A percentile compares a stretch with the other conserved stretches of the same genome.
Conservation (phyloP, 352 stramenopile genomes). For the Aphanomyces astaci region DNA sequence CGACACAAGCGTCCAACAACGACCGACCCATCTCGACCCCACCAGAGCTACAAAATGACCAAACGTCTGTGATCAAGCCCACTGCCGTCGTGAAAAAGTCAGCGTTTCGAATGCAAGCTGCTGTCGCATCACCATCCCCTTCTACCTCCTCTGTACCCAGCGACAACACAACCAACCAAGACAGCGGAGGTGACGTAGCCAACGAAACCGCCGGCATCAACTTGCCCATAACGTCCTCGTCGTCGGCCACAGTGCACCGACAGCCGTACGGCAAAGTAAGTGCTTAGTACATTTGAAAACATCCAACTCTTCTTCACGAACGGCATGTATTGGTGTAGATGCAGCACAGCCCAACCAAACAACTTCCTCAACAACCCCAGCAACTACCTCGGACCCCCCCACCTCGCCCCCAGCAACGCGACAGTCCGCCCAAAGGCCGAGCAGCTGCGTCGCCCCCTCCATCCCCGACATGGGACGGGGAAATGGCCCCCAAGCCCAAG, state of each 20-base stretch:
- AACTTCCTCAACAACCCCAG: neutral
- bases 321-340: neutral
- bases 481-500: neutral
- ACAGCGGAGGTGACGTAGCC: neutral
- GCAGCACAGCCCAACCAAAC: neutral
- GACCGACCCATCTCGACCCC: conserved; percentile 2
- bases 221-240: neutral
- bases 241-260: neutral
- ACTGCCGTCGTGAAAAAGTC: conserved; percentile 4
- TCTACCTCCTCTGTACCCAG: neutral
- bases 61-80: neutral
- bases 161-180: conserved; percentile 21
- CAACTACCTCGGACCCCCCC: neutral
- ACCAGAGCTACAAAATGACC: neutral
- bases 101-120: conserved; percentile 22
- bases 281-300: no score
- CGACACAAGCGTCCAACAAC: conserved; percentile 11
- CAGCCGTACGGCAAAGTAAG: neutral
- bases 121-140: neutral
- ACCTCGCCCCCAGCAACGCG: conserved; percentile 24
- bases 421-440: conserved; percentile 22
- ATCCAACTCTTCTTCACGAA: no score
- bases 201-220: neutral
- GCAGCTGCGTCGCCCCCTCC: neutral
- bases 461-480: neutral